These are phyloP conservation scores for Barnettozyma pratensis DNA, from an alignment of 805 yeast genomes.

Conservation along the genomic window DNA sequence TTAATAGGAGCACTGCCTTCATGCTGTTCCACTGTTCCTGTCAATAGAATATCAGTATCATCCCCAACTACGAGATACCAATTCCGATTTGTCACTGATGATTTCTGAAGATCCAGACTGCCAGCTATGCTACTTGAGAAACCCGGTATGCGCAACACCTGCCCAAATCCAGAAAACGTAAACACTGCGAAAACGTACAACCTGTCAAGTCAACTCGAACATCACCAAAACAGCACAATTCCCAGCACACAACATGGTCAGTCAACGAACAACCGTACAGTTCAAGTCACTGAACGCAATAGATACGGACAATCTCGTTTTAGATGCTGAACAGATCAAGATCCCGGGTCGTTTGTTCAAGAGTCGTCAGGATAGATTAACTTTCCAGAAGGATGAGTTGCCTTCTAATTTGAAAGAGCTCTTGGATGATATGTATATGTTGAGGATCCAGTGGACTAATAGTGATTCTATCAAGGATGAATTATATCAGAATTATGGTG, in stretches of 20 bases:
- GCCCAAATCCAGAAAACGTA: background rate
- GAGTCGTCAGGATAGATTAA: constrained; percentile 18
- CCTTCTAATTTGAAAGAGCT: constrained; percentile 12
- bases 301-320: constrained; percentile 20
- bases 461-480: constrained; percentile 1
- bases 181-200: background rate
- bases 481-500: constrained; percentile 18
- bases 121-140: too few species aligned
- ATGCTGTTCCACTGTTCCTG: too few species aligned
- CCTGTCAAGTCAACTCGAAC: background rate
- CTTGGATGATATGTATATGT: constrained; percentile 12
- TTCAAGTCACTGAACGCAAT: constrained; percentile 17
- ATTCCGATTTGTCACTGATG: too few species aligned
- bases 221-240: background rate
- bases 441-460: constrained; percentile 19
- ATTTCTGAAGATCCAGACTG: too few species aligned
- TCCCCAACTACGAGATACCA: too few species aligned
- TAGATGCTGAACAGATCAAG: constrained; percentile 12
- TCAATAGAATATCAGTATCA: too few species aligned
- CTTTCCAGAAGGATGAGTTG: constrained; percentile 14
- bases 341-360: constrained; percentile 19
- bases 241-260: constrained; percentile 4
- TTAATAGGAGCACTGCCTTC: too few species aligned
- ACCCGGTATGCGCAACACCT: too few species aligned
- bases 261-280: constrained; percentile 18